phyloP scores from a whole-genome alignment of 768 basidiomycete species.

The Boletus subcaerulescens region DNA sequence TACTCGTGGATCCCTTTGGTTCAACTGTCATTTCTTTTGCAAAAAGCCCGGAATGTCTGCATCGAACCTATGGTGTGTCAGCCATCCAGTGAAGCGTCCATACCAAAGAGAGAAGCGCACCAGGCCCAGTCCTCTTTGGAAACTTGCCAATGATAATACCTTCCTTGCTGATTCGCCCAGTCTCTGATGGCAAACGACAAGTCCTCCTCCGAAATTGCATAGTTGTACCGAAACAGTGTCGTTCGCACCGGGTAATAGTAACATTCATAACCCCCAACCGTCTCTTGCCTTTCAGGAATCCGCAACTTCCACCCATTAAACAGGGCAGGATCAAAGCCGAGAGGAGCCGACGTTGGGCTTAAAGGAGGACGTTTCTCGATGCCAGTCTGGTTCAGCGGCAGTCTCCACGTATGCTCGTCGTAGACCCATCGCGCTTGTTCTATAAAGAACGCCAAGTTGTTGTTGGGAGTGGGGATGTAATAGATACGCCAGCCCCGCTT shows the following conservation, averaged over 20 bases:
- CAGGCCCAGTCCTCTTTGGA: constrained; percentile 17
- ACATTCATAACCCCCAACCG: not conserved
- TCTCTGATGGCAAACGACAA: not conserved
- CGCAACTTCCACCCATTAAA: constrained; percentile 20
- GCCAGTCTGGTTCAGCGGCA: too few relatives aligned
- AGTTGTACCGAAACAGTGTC: constrained; percentile 28
- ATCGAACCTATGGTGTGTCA: constrained; percentile 16
- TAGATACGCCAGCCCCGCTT: constrained; percentile 32
- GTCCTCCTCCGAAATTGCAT: constrained; percentile 13
- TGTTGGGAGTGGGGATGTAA: not conserved
- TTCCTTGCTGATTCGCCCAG: constrained; percentile 14
- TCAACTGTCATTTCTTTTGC: not conserved
- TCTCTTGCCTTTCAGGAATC: fast-evolving
- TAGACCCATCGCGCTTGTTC: constrained; percentile 29
- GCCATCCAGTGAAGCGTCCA: not conserved
- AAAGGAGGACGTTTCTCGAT: too few relatives aligned
- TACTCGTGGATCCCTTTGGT: too few relatives aligned
- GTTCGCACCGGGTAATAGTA: constrained; percentile 3
- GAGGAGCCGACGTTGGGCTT: too few relatives aligned
- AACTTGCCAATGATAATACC: not conserved
- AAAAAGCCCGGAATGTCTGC: constrained; percentile 15
- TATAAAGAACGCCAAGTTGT: constrained; percentile 16
- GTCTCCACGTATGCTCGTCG: constrained; percentile 17
- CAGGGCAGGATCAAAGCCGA: not conserved
- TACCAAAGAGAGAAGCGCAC: constrained; percentile 4